phyloP scores from a whole-genome alignment of 495 filamentous ascomycete species.

The Parathielavia appendiculata region DNA sequence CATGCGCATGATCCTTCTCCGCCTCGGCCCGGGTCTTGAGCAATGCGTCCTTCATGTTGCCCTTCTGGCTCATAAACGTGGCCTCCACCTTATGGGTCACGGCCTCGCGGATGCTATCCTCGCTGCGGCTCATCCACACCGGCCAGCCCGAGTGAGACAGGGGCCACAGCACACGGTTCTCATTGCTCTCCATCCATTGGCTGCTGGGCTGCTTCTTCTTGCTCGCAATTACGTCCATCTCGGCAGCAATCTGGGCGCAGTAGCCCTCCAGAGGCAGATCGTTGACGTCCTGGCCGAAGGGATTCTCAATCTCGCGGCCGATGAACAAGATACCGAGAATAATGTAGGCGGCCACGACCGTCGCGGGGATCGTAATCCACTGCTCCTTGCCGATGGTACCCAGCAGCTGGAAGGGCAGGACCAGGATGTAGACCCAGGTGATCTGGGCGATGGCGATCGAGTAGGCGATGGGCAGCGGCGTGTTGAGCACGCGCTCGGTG shows the following conservation, averaged over 20 bases:
- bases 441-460: conserved; percentile 81
- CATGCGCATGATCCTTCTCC: not conserved
- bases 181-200: conserved; percentile 52
- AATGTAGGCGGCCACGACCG: conserved; percentile 74
- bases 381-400: conserved; percentile 36
- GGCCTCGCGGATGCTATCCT: conserved; percentile 41
- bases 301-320: conserved; percentile 83
- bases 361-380: conserved; percentile 83
- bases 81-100: conserved; percentile 37
- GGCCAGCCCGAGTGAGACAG: conserved; percentile 54
- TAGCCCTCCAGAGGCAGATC: conserved; percentile 76
- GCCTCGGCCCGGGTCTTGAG: not conserved
- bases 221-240: conserved; percentile 68
- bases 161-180: conserved; percentile 65
- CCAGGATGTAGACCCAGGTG: conserved; percentile 77
- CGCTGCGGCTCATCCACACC: conserved; percentile 56
- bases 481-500: conserved; percentile 77
- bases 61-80: conserved; percentile 31
- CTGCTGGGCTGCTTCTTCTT: conserved; percentile 50
- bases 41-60: conserved; percentile 3
- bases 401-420: conserved; percentile 81
- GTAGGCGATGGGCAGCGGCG: conserved; percentile 80
- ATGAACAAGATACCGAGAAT: conserved; percentile 85
- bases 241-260: conserved; percentile 63
- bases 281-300: conserved; percentile 82